These are phyloP conservation scores for Malassezia sympodialis DNA, from an alignment of 1,284 basidiomycete species.

Conservation along the genomic window DNA sequence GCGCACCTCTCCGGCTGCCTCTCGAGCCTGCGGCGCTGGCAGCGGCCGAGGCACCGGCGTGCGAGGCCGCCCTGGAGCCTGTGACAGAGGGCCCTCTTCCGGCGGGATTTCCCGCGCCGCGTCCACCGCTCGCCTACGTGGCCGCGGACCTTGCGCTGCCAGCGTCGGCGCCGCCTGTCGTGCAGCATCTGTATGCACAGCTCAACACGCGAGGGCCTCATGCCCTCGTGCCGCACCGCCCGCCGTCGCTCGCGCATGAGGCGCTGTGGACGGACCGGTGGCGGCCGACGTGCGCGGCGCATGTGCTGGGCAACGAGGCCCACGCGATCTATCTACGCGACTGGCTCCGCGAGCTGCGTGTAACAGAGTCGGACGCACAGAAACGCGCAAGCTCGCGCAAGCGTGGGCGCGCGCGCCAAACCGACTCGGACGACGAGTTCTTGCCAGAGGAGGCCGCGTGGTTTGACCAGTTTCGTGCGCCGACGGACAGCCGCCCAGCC, in stretches of 20 bases:
- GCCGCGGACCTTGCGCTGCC: not conserved
- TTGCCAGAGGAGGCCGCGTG: constrained; percentile 22
- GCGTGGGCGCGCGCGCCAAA: constrained; percentile 3
- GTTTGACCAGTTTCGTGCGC: constrained; percentile 24
- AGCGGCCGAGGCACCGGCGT: not conserved
- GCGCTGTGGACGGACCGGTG: constrained; percentile 19
- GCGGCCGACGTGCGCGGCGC: constrained; percentile 17
- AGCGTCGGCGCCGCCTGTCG: not conserved
- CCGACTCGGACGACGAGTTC: constrained; percentile 23
- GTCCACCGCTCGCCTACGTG: constrained; percentile 7
- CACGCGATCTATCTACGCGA: constrained; percentile 20
- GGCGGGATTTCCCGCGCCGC: not conserved
- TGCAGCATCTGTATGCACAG: not conserved
- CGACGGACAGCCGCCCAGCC: not conserved
- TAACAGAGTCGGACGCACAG: not conserved
- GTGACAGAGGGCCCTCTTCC: not conserved
- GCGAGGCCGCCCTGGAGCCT: constrained; percentile 1
- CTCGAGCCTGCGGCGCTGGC: not conserved
- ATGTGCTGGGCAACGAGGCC: constrained; percentile 21
- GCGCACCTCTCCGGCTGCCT: not conserved
- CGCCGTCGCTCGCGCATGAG: not conserved
- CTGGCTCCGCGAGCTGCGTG: constrained; percentile 22
- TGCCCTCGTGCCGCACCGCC: not conserved
- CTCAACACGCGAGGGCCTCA: not conserved
- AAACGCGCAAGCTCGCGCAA: constrained; percentile 9